Evolutionary conservation across 441 rosid genomes (phyloP), one percentile per base, ranked within the genome.

Genomic region (Jatropha podagrica): DNA sequence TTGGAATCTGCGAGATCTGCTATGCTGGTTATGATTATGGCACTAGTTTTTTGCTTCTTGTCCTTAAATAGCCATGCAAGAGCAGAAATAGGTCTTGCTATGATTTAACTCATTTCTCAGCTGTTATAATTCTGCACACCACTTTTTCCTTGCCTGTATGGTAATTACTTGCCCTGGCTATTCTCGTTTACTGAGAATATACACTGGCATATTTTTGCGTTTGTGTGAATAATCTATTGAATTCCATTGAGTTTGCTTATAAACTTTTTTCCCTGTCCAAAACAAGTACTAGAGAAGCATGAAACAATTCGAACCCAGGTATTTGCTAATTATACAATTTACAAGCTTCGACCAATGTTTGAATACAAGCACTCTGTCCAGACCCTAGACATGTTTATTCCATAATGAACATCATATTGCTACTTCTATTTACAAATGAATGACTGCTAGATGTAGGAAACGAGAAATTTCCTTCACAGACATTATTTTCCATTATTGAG

Each of bases 1-100:
- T 75, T 82, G 12, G 70, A 82, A 41, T 74, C 78, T 4, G 79
- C 78, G 78, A 85, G 77, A 65, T 80, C 86, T 1, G 89, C 76
- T 1, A 59, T 77, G 41, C n/a, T 77, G 49, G 75, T 81, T 27
- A 6, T 83, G 48, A 73, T 82, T 65, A 82, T 61, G 85, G 74
- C 86, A 7, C 73, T 85, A 52, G 77, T 83, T 48, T 66, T 84
- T 49, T 85, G 91, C 73, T 48, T 83, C 74, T 42, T 84, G 49
- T 81, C 86, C 68, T 13, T 81, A 38, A 86, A 81, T 20, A 71
- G 49, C 12, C 84, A 80, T 56, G 46, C 75, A 42, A 62, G 79
- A 15, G 66, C 79, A 11, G 84, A 79, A 20, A 65, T 80, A 38
- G 84, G 84, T 74, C 69, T 82, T 77, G 76, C 81, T 61, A 79